Base-by-base conservation (phyloP, 2,329 filamentous ascomycete genomes). In the Beauveria pseudobassiana region DNA sequence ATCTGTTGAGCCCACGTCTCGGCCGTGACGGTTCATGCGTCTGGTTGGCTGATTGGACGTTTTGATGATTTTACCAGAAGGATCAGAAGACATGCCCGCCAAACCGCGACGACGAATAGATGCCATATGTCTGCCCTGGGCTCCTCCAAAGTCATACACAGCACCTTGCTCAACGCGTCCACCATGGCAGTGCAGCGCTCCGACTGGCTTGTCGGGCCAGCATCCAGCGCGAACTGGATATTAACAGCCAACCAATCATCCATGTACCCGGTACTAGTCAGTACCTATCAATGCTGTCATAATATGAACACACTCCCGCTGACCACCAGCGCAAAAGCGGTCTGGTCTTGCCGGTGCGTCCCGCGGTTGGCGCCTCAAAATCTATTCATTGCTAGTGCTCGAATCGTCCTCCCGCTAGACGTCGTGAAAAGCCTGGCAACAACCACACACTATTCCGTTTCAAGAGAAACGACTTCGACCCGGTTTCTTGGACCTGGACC, bases 291-390 rank as follows among this genome's bases (percentile, higher is more conserved):
- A 34, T 34, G 30, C 24, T 12, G 26, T 28, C 28, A 34, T 20
- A n/a, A 5, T 20, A 9, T 22, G 22, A 22, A 24, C 22, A 24
- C n/a, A 42, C 51, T 26, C 10, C 12, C 28, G n/a, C 50, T 53
- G 30, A 24, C 50, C 5, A 38, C 34, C 22, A 24, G 22, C 22
- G 22, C 22, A 24, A 3, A 3, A 24, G 22, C 22, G 18, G 46
- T n/a, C 22, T 49, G 46, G 18, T 49, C 22, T 45, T 56, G 24
- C 24, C 8, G 10, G 24, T 34, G 40, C 4, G 22, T 59, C 46
- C 46, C 46, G 56, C 56, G 46, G 22, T 43, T 59, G 56, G 56
- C 56, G 56, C 56, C 56, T 14, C 16, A 45, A 51, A 50, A 51
- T 30, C 34, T 42, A 28, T 22, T 24, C 18, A 26, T 42, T 6